Base-by-base conservation (phyloP, 2,329 filamentous ascomycete genomes). In the Curvularia sp. region DNA sequence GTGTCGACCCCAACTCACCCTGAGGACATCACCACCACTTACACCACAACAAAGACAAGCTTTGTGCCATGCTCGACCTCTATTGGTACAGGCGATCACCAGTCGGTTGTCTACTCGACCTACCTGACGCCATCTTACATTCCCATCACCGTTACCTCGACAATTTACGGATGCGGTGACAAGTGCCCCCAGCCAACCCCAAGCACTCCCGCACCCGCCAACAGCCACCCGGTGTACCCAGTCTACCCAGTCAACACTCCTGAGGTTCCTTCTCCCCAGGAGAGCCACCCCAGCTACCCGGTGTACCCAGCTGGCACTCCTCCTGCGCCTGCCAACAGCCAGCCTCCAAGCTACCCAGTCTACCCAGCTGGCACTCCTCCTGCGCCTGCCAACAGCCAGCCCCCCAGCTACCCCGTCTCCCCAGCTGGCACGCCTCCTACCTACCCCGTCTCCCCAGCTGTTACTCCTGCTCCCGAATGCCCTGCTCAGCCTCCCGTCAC, bases 11-110 rank as follows among this genome's bases (percentile, higher is more conserved):
- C 6, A 26, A 26, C 63, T 22, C 49, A 60, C 53, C 47, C 55
- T 38, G 33, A 58, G 13, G 64, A 65, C 42, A 53, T 60, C 39
- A 73, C 73, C 7, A 70, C 70, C 6, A 46, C 39, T 7, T 31
- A 47, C 39, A 75, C 71, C 15, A 66, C 75, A 26, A 77, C 74
- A 12, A 70, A 54, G 4, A 73, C 69, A n/a, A 65, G 65, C 3
- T 79, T 74, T 62, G 72, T 78, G 13, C 77, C 77, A 35, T 74
- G 70, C 69, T 76, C 72, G 5, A 77, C 75, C 6, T 58, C 73
- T 13, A 71, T 78, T 35, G 75, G 71, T 49, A 66, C 70, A n/a
- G 53, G 66, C 62, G 55, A 73, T 67, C 44, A 67, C 5, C 6
- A 4, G 6, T 66, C 35, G 69, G 70, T 66, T n/a, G 38, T 58